Base-by-base conservation (phyloP, 2,329 filamentous ascomycete species). In the Phialophora tarda region DNA sequence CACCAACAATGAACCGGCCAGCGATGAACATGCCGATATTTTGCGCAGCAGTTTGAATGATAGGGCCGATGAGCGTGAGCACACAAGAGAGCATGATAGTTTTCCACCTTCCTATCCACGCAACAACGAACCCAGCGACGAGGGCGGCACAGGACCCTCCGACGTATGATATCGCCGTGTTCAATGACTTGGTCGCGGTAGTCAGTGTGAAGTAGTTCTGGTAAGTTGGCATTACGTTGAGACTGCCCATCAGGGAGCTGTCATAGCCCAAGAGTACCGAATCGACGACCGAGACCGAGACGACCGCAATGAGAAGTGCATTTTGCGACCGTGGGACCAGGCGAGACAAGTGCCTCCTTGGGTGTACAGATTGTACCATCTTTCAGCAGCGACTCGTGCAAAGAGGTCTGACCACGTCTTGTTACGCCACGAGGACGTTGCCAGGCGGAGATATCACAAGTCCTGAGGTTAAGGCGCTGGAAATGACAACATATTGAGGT, bases 31-130 rank as follows among this genome's bases (percentile, higher is more conserved):
- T 85, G 12, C 79, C 77, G 21, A 87, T 76, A 58, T 83, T 81
- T 67, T 83, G 81, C 17, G 88, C 85, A 23, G 84, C 82, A 26
- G 83, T 80, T 74, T 90, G 88, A 1, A 90, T 80, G 47, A 82
- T 78, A 0, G 85, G 85, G 7, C 87, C 88, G 28, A 89, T 51
- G 3, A 83, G 73, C 73, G 85, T 86, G 72, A 89, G 83, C 14
- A 81, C 68, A 6, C 85, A 53, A 8, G 61, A 55, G 23, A 44
- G 48, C 24, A 71, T 67, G 34, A 77, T 66, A 3, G 64, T 71
- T 54, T 68, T 64, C 51, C 69, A 68, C 14, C 76, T 69, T 28
- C 76, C 76, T 11, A 69, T 59, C 66, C 66, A 70, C 64, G 75
- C 73, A 21, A 69, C 66, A 2, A 75, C 23, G 28, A 63, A 67